phyloP scores from a whole-genome alignment of 164 flowering plant species.

The Nelumbo lutea region DNA sequence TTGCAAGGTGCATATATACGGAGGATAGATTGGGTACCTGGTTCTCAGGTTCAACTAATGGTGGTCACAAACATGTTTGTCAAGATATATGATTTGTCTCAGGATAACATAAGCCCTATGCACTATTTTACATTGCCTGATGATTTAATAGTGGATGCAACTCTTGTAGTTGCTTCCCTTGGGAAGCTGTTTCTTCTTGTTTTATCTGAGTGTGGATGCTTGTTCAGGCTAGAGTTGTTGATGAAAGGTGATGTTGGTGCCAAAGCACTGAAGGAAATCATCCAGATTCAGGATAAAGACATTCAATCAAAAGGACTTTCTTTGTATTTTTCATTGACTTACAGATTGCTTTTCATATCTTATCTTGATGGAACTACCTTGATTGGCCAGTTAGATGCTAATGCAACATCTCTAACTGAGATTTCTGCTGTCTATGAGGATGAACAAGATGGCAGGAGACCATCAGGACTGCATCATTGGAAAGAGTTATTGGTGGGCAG shows the following conservation, averaged over 20 bases:
- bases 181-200: conserved; percentile 75
- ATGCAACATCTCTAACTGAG: conserved; percentile 62
- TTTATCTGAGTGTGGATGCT: conserved; percentile 71
- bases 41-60: conserved; percentile 94
- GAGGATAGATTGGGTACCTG: conserved; percentile 92
- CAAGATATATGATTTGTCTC: conserved; percentile 92
- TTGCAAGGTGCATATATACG: conserved; percentile 93
- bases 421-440: conserved; percentile 69
- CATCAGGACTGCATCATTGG: conserved; percentile 91
- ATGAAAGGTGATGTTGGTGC: conserved; percentile 66
- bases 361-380: conserved; percentile 88
- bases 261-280: conserved; percentile 58
- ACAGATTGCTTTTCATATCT: conserved; percentile 66
- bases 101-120: conserved; percentile 89
- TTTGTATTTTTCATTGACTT: conserved; percentile 63
- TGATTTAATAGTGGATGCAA: conserved; percentile 83
- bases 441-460: conserved; percentile 69
- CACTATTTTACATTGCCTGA: conserved; percentile 88
- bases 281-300: conserved; percentile 47
- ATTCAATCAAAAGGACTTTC: conserved; percentile 63
- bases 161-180: conserved; percentile 59
- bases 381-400: conserved; percentile 57
- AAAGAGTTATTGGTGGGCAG: conserved; percentile 76
- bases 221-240: conserved; percentile 74
- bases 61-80: conserved; percentile 89